Conservation (phyloP, 768 basidiomycete genomes). For the Pleurotus tuber-regium region DNA sequence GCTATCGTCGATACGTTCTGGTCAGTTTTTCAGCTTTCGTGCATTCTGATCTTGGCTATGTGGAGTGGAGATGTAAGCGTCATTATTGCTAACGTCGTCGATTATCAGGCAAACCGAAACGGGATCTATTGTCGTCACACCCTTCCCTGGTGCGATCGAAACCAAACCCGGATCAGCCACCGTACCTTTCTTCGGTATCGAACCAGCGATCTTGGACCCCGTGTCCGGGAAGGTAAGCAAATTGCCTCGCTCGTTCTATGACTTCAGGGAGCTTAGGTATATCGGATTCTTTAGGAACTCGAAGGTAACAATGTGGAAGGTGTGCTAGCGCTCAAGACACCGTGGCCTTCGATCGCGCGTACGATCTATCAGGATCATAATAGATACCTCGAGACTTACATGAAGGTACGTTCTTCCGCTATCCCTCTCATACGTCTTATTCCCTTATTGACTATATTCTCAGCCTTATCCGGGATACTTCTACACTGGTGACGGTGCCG, state of each 20-base stretch:
- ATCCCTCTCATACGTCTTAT: neutral
- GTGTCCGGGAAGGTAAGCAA: slow-evolving; percentile 59
- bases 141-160: slow-evolving; percentile 93
- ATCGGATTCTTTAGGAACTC: slow-evolving; percentile 42
- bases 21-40: slow-evolving; percentile 39
- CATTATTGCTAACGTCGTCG: neutral
- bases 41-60: too few relatives aligned
- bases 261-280: neutral
- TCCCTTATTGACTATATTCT: neutral
- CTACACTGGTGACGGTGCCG: slow-evolving; percentile 98
- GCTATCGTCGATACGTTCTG: slow-evolving; percentile 95
- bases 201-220: slow-evolving; percentile 85
- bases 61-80: neutral
- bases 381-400: slow-evolving; percentile 57
- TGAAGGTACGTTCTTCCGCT: slow-evolving; percentile 31
- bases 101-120: slow-evolving; percentile 90
- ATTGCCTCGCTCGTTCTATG: neutral
- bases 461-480: slow-evolving; percentile 85
- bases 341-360: slow-evolving; percentile 96
- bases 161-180: slow-evolving; percentile 97
- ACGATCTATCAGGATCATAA: slow-evolving; percentile 92
- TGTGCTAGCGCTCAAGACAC: slow-evolving; percentile 78
- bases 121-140: slow-evolving; percentile 91
- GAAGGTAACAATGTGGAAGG: slow-evolving; percentile 86
- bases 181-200: slow-evolving; percentile 96